Base-by-base conservation (phyloP, 495 filamentous ascomycete genomes). In the Xylaria flabelliformis region DNA sequence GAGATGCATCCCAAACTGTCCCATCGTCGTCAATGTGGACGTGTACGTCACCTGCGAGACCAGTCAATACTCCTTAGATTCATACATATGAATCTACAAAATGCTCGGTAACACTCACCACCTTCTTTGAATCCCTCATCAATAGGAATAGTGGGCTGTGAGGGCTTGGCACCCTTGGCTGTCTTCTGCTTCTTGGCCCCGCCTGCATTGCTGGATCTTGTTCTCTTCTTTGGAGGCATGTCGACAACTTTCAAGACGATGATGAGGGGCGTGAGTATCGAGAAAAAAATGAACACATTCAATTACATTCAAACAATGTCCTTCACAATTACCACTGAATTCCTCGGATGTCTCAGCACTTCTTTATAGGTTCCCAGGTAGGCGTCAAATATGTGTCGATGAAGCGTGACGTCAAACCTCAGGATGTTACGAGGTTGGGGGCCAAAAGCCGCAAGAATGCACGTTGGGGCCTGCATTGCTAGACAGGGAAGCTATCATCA, bases 11-110 rank as follows among this genome's bases (percentile, higher is more conserved):
- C 41, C 82, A 92, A 41, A 92, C 90, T 17, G 86, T 74, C 5
- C 84, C 83, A 5, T 82, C 51, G 41, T 61, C 55, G 72, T 89
- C 89, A 66, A 91, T 87, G 73, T 87, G 87, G 32, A 93, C 90
- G 12, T 78, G 76, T 39, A 82, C 73, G 72, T 76, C 61, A 21
- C 68, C 21, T 24, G n/a, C 15, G 42, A 50, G 9, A 13, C 12
- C 21, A 34, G 63, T 65, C 24, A 65, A 34, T n/a, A 50, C 42
- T 2, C 17, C 15, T 50, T 42, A 4, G 13, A 29, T 44, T 13
- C 21, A 12, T 41, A 41, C n/a, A 67, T 66, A 8, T 69, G 68
- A 69, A 70, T 76, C 9, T 51, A 34, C 5, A 46, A 51, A 36
- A 42, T 19, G 19, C 29, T 53, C 34, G 9, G 3, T 34, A 5